phyloP scores from a whole-genome alignment of 306 rosid genomes.

The Vigna trinervia region DNA sequence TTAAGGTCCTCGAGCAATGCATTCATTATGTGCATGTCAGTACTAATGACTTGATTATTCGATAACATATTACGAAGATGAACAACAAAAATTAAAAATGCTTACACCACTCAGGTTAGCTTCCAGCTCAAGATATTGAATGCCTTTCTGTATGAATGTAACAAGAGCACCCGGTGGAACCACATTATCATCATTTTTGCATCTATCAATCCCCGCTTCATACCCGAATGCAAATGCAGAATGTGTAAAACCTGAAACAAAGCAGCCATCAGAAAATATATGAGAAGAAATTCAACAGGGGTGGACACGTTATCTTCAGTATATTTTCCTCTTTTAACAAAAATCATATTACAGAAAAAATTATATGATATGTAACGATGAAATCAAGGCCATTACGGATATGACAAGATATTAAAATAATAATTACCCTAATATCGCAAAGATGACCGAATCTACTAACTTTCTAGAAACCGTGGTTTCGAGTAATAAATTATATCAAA shows the following conservation, averaged over 20 bases:
- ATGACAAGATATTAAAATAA: background rate
- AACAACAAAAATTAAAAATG: constrained; percentile 6
- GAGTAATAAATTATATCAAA: background rate
- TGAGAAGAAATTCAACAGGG: background rate
- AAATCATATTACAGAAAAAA: background rate
- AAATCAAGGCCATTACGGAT: background rate
- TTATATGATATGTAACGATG: background rate
- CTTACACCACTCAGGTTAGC: constrained; percentile 70
- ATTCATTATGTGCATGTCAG: background rate
- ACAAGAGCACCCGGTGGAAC: constrained; percentile 78
- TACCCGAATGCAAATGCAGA: constrained; percentile 73
- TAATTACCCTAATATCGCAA: background rate
- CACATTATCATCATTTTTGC: constrained; percentile 54
- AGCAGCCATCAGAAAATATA: background rate
- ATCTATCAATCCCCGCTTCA: constrained; percentile 70
- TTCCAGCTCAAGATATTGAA: constrained; percentile 73
- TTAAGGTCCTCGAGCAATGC: constrained; percentile 29
- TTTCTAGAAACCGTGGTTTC: constrained; percentile 1
- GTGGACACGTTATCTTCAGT: background rate
- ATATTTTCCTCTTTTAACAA: background rate
- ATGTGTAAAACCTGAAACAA: constrained; percentile 66
- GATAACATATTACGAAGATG: background rate
- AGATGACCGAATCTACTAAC: background rate
- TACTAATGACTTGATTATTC: background rate
- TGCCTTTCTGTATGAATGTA: constrained; percentile 67